Evolutionary conservation across 1,284 basidiomycete species (phyloP).

Genomic region (Agaricales sp.): DNA sequence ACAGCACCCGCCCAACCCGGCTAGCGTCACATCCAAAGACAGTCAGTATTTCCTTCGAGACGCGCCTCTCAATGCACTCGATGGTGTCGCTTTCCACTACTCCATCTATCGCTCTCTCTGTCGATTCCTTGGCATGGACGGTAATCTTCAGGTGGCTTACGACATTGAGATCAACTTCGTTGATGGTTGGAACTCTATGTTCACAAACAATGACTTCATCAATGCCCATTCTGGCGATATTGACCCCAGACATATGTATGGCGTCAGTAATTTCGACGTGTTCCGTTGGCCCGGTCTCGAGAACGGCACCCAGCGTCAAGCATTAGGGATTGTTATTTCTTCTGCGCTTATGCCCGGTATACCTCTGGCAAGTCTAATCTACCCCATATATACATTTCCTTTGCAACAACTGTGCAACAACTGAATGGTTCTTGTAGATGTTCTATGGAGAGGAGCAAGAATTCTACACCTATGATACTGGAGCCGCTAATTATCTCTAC

Average conservation of each 20-base stretch:
- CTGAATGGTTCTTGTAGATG: constrained; percentile 26
- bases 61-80: constrained; percentile 50
- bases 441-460: constrained; percentile 88
- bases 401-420: not conserved
- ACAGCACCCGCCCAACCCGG: constrained; percentile 55
- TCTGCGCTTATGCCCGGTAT: constrained; percentile 81
- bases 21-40: constrained; percentile 48
- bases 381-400: not conserved
- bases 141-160: constrained; percentile 80
- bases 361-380: constrained; percentile 43
- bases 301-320: constrained; percentile 71
- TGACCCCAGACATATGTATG: constrained; percentile 84
- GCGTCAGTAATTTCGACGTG: constrained; percentile 86
- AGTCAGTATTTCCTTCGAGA: constrained; percentile 75
- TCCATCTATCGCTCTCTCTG: constrained; percentile 79
- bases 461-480: constrained; percentile 77
- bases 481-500: constrained; percentile 80
- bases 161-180: constrained; percentile 77
- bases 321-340: constrained; percentile 69
- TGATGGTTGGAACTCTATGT: constrained; percentile 83
- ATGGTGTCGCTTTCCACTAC: constrained; percentile 83
- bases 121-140: constrained; percentile 88
- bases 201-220: constrained; percentile 78
- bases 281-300: constrained; percentile 85
- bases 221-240: constrained; percentile 56